Evolutionary conservation across 495 filamentous ascomycete genomes (phyloP).

Genomic region (Penicillium pancosmium): DNA sequence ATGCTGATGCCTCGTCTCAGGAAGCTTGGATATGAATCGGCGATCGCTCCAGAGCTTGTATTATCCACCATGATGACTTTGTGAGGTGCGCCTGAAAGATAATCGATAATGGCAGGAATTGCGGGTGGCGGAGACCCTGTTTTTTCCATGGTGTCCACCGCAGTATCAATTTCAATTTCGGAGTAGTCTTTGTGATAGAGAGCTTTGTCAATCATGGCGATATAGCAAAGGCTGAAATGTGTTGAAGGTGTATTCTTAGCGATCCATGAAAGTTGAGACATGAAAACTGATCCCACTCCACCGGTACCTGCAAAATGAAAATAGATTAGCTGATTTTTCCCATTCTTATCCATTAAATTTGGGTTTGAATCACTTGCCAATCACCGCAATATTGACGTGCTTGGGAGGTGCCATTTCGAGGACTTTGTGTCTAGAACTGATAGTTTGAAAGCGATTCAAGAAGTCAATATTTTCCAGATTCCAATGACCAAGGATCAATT

Average conservation of each 20-base stretch:
- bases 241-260: constrained; percentile 1
- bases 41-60: constrained; percentile 2
- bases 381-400: constrained; percentile 1
- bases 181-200: constrained; percentile 12
- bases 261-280: constrained; percentile 7
- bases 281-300: constrained; percentile 4
- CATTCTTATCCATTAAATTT: no score
- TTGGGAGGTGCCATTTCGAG: constrained; percentile 1
- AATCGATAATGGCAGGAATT: constrained; percentile 4
- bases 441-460: neutral
- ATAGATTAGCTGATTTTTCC: no score
- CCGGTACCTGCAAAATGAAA: constrained; percentile 3
- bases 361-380: neutral
- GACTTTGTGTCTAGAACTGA: neutral
- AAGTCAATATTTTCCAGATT: no score
- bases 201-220: constrained; percentile 12
- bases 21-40: constrained; percentile 6
- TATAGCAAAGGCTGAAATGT: constrained; percentile 8
- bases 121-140: neutral
- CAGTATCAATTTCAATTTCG: constrained; percentile 9
- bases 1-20: constrained; percentile 6
- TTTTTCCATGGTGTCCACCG: neutral
- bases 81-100: constrained; percentile 3
- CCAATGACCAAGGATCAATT: neutral
- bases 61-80: constrained; percentile 10